Conservation (phyloP, 2,329 filamentous ascomycete genomes). For the Colletotrichum spaethianum region DNA sequence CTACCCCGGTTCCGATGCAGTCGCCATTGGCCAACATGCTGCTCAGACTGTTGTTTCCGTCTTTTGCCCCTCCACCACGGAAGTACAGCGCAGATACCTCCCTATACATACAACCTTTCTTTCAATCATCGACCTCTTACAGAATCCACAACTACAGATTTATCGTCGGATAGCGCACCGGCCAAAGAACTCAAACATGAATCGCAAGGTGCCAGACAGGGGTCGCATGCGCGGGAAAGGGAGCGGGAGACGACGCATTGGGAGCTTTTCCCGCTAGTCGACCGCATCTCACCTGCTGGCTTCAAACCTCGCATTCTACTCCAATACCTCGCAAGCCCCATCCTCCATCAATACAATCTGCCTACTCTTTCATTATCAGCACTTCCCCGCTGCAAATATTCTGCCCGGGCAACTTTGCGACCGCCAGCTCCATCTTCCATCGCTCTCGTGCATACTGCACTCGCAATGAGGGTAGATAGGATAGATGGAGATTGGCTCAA, state of each 20-base stretch:
- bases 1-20: conserved; percentile 28
- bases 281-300: not conserved
- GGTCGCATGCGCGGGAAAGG: conserved; percentile 1
- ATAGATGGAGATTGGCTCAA: not conserved
- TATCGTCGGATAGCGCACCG: conserved; percentile 38
- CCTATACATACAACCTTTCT: not conserved
- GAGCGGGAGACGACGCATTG: not conserved
- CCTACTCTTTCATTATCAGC: not conserved
- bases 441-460: not conserved
- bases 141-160: not conserved
- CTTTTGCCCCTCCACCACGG: not conserved
- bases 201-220: conserved; percentile 13
- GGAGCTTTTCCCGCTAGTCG: not conserved
- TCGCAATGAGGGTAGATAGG: too few relatives aligned
- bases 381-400: conserved; percentile 13
- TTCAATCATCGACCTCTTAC: not conserved
- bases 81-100: not conserved
- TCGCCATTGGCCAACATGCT: conserved; percentile 20
- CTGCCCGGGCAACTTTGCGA: conserved; percentile 3
- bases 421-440: not conserved
- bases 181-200: conserved; percentile 13
- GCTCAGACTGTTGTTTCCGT: not conserved
- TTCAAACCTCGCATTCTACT: not conserved
- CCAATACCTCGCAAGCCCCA: not conserved
- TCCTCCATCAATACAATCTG: not conserved